These are phyloP conservation scores for Lasiosphaeria miniovina DNA, from an alignment of 495 filamentous ascomycete genomes.

Conservation along the genomic window DNA sequence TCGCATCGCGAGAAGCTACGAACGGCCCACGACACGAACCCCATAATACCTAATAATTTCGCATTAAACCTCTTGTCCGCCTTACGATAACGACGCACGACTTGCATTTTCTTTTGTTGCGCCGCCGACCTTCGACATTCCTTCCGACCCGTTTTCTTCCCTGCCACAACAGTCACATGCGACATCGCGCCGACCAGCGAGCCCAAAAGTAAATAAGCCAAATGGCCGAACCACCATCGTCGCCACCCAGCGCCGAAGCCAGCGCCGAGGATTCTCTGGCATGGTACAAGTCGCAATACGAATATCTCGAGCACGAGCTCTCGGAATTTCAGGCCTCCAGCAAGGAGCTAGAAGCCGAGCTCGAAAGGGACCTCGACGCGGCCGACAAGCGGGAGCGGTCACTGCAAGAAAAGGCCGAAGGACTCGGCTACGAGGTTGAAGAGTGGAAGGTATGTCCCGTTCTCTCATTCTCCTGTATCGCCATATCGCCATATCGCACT, in stretches of 20 bases:
- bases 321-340: conserved; percentile 93
- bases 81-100: conserved; percentile 17
- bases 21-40: conserved; percentile 5
- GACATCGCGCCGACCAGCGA: conserved; percentile 15
- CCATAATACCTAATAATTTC: not conserved
- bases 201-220: conserved; percentile 22
- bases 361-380: conserved; percentile 94
- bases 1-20: conserved; percentile 15
- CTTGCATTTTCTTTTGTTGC: conserved; percentile 15
- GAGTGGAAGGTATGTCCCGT: conserved; percentile 85
- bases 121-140: conserved; percentile 18
- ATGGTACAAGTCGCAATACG: conserved; percentile 96
- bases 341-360: conserved; percentile 87
- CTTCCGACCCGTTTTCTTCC: conserved; percentile 11
- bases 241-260: conserved; percentile 55
- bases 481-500: not conserved
- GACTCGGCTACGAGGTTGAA: conserved; percentile 80
- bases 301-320: conserved; percentile 85
- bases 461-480: not conserved
- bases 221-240: conserved; percentile 64
- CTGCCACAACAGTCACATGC: conserved; percentile 26
- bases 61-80: not conserved
- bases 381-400: conserved; percentile 88
- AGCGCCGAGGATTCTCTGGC: conserved; percentile 69
- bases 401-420: conserved; percentile 82